These are phyloP conservation scores for Castanea mollissima DNA, from an alignment of 306 rosid species.

Conservation along the genomic window DNA sequence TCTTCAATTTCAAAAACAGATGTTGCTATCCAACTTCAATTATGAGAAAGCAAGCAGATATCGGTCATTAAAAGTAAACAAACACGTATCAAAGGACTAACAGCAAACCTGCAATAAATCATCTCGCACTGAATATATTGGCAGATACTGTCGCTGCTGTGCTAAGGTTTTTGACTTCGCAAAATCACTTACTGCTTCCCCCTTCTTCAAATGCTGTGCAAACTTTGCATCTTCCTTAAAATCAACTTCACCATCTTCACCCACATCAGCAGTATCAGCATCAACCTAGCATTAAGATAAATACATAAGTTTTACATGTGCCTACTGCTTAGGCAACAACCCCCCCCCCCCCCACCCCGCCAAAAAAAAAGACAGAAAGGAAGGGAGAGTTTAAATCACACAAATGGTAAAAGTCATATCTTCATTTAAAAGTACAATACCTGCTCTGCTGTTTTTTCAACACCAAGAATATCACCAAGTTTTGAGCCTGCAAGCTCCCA, in stretches of 20 bases:
- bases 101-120: conserved; percentile 79
- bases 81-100: conserved; percentile 10
- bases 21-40: neutral
- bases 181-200: conserved; percentile 94
- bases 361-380: neutral
- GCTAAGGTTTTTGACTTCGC: conserved; percentile 83
- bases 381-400: neutral
- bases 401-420: conserved; percentile 20
- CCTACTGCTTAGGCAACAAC: too few species aligned
- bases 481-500: conserved; percentile 99
- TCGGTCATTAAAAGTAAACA: neutral
- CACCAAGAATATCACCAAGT: conserved; percentile 95
- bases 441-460: conserved; percentile 95
- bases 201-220: conserved; percentile 92
- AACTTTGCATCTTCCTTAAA: conserved; percentile 97
- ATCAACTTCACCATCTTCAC: conserved; percentile 92
- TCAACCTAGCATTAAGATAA: conserved; percentile 59
- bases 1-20: neutral
- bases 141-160: conserved; percentile 94
- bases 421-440: conserved; percentile 34
- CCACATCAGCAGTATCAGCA: conserved; percentile 92
- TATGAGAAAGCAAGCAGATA: neutral
- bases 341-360: too few species aligned
- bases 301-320: conserved; percentile 3
- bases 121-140: conserved; percentile 90